Percentiles rank a stretch among this genome's conserved stretches.
Evolutionary conservation across 116 monocot genomes (phyloP).

Genomic region (Cymodocea nodosa): DNA sequence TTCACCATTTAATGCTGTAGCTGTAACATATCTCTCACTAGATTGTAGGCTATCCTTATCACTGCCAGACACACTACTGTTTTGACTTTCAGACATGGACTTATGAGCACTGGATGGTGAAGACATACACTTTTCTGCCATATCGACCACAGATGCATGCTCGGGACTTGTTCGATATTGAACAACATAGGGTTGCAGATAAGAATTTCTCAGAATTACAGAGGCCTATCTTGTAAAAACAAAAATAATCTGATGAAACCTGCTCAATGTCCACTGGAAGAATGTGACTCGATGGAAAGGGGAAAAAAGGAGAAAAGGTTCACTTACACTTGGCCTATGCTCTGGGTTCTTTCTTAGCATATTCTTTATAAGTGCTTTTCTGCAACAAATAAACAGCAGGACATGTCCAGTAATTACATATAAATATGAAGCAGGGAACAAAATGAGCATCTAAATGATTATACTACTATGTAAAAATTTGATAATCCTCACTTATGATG

Average conservation of each 20-base stretch:
- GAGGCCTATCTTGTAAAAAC: conserved; percentile 49
- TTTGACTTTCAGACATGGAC: conserved; percentile 70
- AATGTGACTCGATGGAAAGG: background rate
- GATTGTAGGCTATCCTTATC: conserved; percentile 73
- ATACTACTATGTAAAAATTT: too few species aligned
- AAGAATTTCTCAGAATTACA: conserved; percentile 62
- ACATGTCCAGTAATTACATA: too few species aligned
- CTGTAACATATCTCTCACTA: conserved; percentile 25
- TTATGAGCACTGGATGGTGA: conserved; percentile 23
- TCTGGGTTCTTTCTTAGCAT: conserved; percentile 98
- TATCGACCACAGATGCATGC: conserved; percentile 15
- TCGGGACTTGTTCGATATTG: conserved; percentile 49
- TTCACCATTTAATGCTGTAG: conserved; percentile 9
- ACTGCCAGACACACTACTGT: conserved; percentile 64
- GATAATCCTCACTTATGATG: background rate
- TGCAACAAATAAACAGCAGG: conserved; percentile 16
- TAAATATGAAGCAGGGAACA: too few species aligned
- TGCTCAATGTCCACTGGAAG: background rate
- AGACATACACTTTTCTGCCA: conserved; percentile 29
- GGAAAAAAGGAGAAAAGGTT: background rate
- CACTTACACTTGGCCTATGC: conserved; percentile 82
- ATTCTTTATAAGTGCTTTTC: conserved; percentile 86
- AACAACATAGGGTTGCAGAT: conserved; percentile 63
- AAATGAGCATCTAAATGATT: too few species aligned
- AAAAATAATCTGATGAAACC: background rate